Evolutionary conservation across 2,329 filamentous ascomycete genomes (phyloP), one percentile per base, ranked within the genome.

Genomic region (Zasmidium cellare): DNA sequence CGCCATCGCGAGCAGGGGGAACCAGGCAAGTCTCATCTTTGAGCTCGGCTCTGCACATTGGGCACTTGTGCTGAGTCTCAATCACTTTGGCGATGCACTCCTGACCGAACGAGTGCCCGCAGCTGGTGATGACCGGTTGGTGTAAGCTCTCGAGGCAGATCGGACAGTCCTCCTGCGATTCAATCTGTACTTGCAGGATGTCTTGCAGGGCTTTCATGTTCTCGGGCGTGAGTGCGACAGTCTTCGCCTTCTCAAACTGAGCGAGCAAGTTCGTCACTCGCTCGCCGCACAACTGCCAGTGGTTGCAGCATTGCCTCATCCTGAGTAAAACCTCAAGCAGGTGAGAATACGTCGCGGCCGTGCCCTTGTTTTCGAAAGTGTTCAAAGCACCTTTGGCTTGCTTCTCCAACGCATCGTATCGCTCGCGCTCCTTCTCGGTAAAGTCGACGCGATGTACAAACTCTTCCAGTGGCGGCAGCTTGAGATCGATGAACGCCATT

Each of bases 401-500:
- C 1, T 79, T 85, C 80, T 87, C 78, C 52, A 96, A 79, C 35
- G 86, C 86, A 41, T 91, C 84, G 69, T 96, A 96, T 74, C 89
- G 90, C 66, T 86, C 83, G 64, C 86, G 81, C 72, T 96, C 92
- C 35, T 92, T 86, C 0, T 84, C 74, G 46, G 86, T 82, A 67
- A 96, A 91, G 9, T 86, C 80, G 64, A 96, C 85, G 9, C 84
- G 84, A 67, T 94, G 87, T 5, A 94, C 80, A 64, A 88, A 92
- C 69, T 93, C 91, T 1, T 86, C 87, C 68, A 96, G 86, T 14
- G 86, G 79, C 0, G 92, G 91, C 9, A 96, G 80, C 61, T 86
- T 88, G 19, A 96, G 78, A 64, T 96, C 90, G 53, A 96, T 84
- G 68, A 96, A 96, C 3, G 82, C 82, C 91, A 96, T 96, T 56